Base-by-base conservation (phyloP, 805 yeast species). In the Lipomyces starkeyi region DNA sequence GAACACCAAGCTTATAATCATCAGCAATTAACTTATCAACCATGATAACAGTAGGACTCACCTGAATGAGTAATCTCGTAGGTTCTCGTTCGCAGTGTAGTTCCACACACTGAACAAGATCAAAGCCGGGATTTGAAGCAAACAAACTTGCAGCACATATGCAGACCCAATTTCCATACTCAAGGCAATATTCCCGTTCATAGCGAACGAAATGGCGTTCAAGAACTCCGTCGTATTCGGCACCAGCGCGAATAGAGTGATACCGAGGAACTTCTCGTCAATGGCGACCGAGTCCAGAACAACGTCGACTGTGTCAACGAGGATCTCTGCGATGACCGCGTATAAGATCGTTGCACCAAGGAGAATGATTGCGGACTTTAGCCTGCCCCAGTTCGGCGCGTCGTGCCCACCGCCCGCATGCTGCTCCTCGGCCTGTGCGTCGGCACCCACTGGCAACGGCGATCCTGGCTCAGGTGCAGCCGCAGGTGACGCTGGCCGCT, bases 141-240 rank as follows among this genome's bases (percentile, higher is more conserved):
- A 82, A 73, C 97, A 94, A 17, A 95, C 99, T 78, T 95, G 99
- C 67, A 95, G 83, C 0, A 97, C 99, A 77, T 95, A 95, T 0
- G 99, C 99, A 70, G 97, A 88, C 68, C 99, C 99, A 78, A 95
- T 95, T 77, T 95, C 99, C 97, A 95, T 91, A 2, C 97, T 91
- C 58, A 95, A 82, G 0, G 99, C 97, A 64, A 95, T 97, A 73
- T 95, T 95, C 1, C 99, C 99, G 73, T 94, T 88, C 73, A 92
- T 87, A 0, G 99, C 99, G 81, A 95, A 95, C 32, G 97, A 93
- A 66, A 95, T 93, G 74, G 98, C 99, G 79, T 95, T 95, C 67
- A 95, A 84, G 75, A 95, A 95, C 80, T 95, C 99, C 0, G 99
- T 95, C 6, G 98, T 92, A 76, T 93, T 95, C 13, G 99, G 99